phyloP scores from a whole-genome alignment of 2,329 filamentous ascomycete genomes.

The Fusarium cyanostomum region DNA sequence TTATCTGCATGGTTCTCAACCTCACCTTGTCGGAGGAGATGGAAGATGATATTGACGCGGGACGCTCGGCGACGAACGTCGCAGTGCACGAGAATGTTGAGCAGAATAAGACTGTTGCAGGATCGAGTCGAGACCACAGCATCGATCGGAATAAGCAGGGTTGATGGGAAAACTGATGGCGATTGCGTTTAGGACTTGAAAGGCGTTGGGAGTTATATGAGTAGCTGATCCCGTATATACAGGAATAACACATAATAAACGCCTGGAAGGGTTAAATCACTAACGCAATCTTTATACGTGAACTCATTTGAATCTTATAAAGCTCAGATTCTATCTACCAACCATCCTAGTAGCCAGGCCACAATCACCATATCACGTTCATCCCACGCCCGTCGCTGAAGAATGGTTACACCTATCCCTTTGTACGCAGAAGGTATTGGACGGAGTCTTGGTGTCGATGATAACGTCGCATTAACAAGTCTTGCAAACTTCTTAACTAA shows the following conservation, averaged over 20 bases:
- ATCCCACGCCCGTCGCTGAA: too few relatives aligned
- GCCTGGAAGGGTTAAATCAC: not conserved
- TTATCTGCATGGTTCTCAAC: slow-evolving; percentile 78
- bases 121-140: slow-evolving; percentile 37
- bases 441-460: too few relatives aligned
- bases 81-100: slow-evolving; percentile 20
- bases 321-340: not conserved
- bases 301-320: not conserved
- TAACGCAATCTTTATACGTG: too few relatives aligned
- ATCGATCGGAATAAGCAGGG: slow-evolving; percentile 32
- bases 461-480: too few relatives aligned
- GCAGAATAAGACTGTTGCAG: slow-evolving; percentile 13
- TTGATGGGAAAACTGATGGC: not conserved
- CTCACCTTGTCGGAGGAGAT: slow-evolving; percentile 76
- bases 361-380: too few relatives aligned
- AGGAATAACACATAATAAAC: not conserved
- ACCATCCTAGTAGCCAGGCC: too few relatives aligned
- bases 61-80: slow-evolving; percentile 30
- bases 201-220: not conserved
- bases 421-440: too few relatives aligned
- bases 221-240: not conserved
- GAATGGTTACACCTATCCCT: too few relatives aligned
- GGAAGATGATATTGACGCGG: slow-evolving; percentile 62
- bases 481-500: too few relatives aligned
- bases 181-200: not conserved